These are phyloP conservation scores for Tetragonia tetragonoides DNA, from an alignment of 148 eudicot species.

Conservation along the genomic window DNA sequence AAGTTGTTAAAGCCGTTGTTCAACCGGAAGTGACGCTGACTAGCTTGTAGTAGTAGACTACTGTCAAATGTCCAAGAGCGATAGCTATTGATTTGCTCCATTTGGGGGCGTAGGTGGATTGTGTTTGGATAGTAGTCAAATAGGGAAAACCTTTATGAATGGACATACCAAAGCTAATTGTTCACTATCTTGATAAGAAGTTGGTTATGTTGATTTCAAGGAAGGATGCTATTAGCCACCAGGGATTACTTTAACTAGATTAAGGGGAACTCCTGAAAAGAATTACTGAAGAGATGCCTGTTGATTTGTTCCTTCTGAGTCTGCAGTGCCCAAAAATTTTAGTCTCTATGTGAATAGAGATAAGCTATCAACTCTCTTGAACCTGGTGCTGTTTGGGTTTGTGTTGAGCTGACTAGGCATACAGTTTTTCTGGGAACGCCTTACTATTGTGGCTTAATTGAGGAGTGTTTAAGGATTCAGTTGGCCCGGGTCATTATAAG, in stretches of 20 bases:
- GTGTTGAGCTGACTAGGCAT: neutral
- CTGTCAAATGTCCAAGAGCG: neutral
- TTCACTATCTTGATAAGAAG: neutral
- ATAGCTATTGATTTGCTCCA: neutral
- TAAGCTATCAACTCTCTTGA: neutral
- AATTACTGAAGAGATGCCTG: neutral
- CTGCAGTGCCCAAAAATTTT: neutral
- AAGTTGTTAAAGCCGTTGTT: neutral
- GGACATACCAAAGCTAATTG: neutral
- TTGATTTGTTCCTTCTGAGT: neutral
- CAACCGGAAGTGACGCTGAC: neutral
- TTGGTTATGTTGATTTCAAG: neutral
- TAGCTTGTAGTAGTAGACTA: neutral
- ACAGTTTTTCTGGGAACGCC: neutral
- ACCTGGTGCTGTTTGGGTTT: neutral
- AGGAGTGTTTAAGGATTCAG: neutral
- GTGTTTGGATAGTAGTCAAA: neutral
- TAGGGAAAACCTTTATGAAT: neutral
- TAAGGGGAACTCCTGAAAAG: neutral
- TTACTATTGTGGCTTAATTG: neutral
- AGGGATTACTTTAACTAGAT: neutral
- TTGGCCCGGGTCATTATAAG: neutral
- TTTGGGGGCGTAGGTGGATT: neutral
- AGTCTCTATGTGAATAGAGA: neutral
- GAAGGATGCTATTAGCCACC: neutral